Conservation (phyloP, 441 rosid genomes). For the Eruca vesicaria region DNA sequence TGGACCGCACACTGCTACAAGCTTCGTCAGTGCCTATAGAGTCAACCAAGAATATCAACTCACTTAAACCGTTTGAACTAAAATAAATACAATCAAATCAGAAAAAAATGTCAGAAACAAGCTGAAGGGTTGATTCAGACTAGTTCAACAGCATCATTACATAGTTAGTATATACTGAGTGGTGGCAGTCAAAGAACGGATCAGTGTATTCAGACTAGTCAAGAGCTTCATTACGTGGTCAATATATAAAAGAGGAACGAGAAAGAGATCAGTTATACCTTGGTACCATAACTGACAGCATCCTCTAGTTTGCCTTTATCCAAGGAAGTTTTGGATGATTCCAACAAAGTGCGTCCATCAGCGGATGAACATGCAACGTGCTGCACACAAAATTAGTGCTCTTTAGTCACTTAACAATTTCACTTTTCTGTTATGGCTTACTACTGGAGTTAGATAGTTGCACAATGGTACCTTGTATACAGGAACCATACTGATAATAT, state of each 20-base stretch:
- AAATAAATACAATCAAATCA: background rate
- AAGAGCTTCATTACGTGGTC: background rate
- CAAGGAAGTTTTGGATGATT: slow-evolving; percentile 81
- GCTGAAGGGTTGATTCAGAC: slow-evolving; percentile 2
- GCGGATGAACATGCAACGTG: slow-evolving; percentile 86
- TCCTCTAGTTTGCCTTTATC: slow-evolving; percentile 89
- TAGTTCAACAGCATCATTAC: background rate
- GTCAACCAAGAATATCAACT: slow-evolving; percentile 32
- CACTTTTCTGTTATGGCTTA: background rate
- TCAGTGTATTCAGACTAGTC: background rate
- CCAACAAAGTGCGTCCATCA: slow-evolving; percentile 78
- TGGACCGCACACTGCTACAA: slow-evolving; percentile 80
- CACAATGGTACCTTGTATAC: slow-evolving; percentile 60
- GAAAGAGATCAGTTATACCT: slow-evolving; percentile 41
- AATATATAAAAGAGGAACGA: background rate
- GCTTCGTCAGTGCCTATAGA: slow-evolving; percentile 76
- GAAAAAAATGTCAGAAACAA: slow-evolving; percentile 2
- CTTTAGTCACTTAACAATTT: slow-evolving; percentile 20
- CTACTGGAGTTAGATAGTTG: background rate
- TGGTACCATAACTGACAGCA: slow-evolving; percentile 77
- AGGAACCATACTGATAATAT: slow-evolving; percentile 82
- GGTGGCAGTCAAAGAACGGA: slow-evolving; percentile 1
- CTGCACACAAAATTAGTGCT: slow-evolving; percentile 40
- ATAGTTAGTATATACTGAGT: background rate
- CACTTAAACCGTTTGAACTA: slow-evolving; percentile 1